Percentiles rank a stretch among this genome's conserved stretches.
phyloP scores from a whole-genome alignment of 768 basidiomycete genomes.

The Leccinum ochraceum region DNA sequence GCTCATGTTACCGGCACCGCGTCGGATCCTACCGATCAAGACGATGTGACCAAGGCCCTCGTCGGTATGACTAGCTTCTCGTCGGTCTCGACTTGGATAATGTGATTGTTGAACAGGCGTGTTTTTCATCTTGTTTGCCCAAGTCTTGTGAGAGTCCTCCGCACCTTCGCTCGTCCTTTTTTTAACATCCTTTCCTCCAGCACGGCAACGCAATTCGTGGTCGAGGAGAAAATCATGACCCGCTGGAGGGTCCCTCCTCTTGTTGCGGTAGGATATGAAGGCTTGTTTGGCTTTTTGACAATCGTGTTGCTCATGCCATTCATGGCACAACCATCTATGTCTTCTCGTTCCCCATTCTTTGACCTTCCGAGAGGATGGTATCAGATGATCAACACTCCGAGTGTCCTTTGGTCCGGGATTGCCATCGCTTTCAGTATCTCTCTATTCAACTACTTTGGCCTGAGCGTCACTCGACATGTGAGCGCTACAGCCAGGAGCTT shows the following conservation, averaged over 20 bases:
- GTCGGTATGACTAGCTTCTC: constrained; percentile 49
- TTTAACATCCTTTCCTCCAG: constrained; percentile 39
- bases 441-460: constrained; percentile 85
- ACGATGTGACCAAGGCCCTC: constrained; percentile 69
- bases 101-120: constrained; percentile 55
- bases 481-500: constrained; percentile 90
- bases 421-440: constrained; percentile 78
- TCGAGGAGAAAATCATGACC: constrained; percentile 96
- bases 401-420: constrained; percentile 65
- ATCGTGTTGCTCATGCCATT: constrained; percentile 81
- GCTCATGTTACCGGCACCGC: constrained; percentile 32
- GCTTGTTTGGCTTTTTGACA: constrained; percentile 83
- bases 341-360: constrained; percentile 70
- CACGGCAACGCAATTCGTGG: constrained; percentile 89
- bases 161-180: background rate
- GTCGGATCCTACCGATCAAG: constrained; percentile 51
- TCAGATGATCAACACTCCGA: constrained; percentile 81
- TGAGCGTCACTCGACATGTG: constrained; percentile 91
- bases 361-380: constrained; percentile 88
- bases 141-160: constrained; percentile 74
- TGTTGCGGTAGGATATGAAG: constrained; percentile 93
- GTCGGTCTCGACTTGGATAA: constrained; percentile 18
- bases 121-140: constrained; percentile 90
- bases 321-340: constrained; percentile 67
- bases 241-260: constrained; percentile 85